A percentile compares a stretch with the other conserved stretches of the same genome.
Conservation (phyloP, 1,284 basidiomycete genomes). For the Porodaedalea pini region DNA sequence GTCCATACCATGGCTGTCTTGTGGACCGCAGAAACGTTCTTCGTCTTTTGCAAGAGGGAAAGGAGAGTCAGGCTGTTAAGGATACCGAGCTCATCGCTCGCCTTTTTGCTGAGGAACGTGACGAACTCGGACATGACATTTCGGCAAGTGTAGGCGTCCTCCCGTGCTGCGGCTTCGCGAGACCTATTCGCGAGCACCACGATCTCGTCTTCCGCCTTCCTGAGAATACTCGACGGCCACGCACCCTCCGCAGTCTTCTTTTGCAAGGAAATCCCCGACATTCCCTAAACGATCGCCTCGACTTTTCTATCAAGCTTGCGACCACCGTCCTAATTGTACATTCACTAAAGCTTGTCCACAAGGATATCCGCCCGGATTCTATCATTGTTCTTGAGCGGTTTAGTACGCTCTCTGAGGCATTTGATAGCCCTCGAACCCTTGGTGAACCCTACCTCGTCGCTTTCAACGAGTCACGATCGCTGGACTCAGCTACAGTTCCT, state of each 20-base stretch:
- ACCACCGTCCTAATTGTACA: background rate
- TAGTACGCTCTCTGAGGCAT: no score
- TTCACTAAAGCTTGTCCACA: background rate
- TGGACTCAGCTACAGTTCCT: background rate
- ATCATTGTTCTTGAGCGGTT: no score
- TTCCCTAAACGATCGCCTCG: background rate
- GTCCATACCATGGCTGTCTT: background rate
- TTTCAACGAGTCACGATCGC: background rate
- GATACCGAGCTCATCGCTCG: background rate
- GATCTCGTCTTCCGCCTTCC: background rate
- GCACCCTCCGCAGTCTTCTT: background rate
- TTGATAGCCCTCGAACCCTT: no score
- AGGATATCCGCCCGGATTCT: conserved; percentile 1
- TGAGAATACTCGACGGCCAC: background rate
- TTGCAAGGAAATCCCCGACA: background rate
- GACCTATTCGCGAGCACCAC: background rate
- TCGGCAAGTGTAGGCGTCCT: background rate
- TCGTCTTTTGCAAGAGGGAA: no score
- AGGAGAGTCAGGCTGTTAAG: background rate
- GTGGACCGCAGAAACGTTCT: background rate
- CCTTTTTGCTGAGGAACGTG: background rate
- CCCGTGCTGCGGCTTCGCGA: background rate
- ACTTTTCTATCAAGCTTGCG: background rate
- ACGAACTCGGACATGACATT: background rate
- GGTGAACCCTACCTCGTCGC: no score